phyloP scores from a whole-genome alignment of 2,329 filamentous ascomycete genomes.

The Aspergillus fumigatiaffinis region DNA sequence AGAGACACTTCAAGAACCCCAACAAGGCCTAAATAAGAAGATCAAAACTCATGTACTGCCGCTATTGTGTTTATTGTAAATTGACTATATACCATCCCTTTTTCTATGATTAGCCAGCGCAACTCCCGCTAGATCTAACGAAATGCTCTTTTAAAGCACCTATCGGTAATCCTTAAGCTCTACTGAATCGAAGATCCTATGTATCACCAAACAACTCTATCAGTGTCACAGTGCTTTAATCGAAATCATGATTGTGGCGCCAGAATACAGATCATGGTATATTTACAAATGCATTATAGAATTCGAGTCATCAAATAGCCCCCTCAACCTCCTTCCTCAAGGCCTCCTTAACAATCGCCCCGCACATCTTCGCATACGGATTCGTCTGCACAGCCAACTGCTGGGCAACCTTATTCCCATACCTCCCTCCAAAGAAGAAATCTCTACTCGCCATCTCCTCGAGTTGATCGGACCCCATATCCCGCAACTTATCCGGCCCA shows the following conservation, averaged over 20 bases:
- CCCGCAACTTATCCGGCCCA: constrained; percentile 29
- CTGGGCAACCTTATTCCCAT: constrained; percentile 54
- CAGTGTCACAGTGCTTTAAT: neutral
- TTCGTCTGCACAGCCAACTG: constrained; percentile 59
- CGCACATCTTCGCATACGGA: constrained; percentile 61
- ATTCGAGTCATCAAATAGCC: neutral
- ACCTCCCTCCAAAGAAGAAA: constrained; percentile 52
- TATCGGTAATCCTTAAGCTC: neutral
- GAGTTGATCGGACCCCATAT: constrained; percentile 36
- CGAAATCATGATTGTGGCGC: neutral
- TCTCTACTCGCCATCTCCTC: constrained; percentile 55
- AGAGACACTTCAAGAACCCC: constrained; percentile 58
- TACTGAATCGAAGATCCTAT: neutral
- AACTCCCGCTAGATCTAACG: neutral
- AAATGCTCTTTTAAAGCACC: neutral
- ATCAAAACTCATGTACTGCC: neutral
- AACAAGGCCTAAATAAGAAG: constrained; percentile 32
- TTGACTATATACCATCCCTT: neutral
- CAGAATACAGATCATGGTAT: neutral
- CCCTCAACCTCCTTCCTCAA: constrained; percentile 51
- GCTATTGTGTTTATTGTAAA: neutral
- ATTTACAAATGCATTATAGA: neutral
- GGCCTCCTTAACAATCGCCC: constrained; percentile 58
- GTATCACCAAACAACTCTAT: neutral
- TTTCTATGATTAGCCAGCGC: neutral